phyloP scores from a whole-genome alignment of 2,329 filamentous ascomycete species.

The Penicillium brasilianum region DNA sequence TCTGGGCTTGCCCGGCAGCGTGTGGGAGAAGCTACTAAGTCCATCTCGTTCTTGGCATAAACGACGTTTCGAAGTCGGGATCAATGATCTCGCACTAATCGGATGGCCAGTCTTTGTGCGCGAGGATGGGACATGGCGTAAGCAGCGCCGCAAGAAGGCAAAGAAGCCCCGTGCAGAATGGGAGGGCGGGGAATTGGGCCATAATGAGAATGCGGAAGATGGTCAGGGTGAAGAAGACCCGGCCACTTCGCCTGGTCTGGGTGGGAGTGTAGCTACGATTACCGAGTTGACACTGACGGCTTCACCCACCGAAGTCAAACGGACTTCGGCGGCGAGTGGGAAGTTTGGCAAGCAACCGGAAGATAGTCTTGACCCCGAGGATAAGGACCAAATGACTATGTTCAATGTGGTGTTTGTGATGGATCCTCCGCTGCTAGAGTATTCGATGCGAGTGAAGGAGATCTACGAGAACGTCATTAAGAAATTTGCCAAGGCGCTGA shows the following conservation, averaged over 20 bases:
- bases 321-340: slow-evolving; percentile 29
- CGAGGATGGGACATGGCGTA: slow-evolving; percentile 77
- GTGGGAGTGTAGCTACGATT: slow-evolving; percentile 38
- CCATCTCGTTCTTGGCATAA: slow-evolving; percentile 79
- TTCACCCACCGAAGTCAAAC: slow-evolving; percentile 33
- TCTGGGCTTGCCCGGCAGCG: slow-evolving; percentile 73
- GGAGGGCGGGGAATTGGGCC: slow-evolving; percentile 42
- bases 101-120: slow-evolving; percentile 84
- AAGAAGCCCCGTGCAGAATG: slow-evolving; percentile 41
- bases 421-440: slow-evolving; percentile 77
- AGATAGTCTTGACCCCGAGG: slow-evolving; percentile 38
- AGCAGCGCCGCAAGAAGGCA: slow-evolving; percentile 59
- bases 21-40: slow-evolving; percentile 79
- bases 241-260: slow-evolving; percentile 33
- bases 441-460: slow-evolving; percentile 72
- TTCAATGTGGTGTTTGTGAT: slow-evolving; percentile 96
- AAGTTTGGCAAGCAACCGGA: slow-evolving; percentile 29
- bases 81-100: slow-evolving; percentile 79
- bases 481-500: slow-evolving; percentile 89
- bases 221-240: slow-evolving; percentile 39
- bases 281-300: slow-evolving; percentile 31
- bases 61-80: slow-evolving; percentile 76
- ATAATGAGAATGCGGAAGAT: slow-evolving; percentile 44
- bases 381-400: slow-evolving; percentile 80
- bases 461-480: slow-evolving; percentile 90